These are phyloP conservation scores for Trifolium subterraneum DNA, from an alignment of 306 rosid genomes.

Conservation along the genomic window DNA sequence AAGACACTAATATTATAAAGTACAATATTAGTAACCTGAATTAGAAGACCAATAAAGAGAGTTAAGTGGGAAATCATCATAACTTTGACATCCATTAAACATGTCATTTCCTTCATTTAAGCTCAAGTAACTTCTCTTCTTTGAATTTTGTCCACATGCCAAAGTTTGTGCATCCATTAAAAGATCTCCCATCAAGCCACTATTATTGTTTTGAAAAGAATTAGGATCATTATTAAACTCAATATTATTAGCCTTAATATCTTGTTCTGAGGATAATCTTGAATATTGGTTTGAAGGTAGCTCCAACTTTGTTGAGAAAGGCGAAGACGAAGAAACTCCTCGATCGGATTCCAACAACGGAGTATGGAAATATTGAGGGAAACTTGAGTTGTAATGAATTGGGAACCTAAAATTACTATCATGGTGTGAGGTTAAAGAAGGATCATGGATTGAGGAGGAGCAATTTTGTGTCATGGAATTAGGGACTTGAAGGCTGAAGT, in stretches of 20 bases:
- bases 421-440: neutral
- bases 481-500: slow-evolving; percentile 35
- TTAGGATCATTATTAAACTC: slow-evolving; percentile 40
- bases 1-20: neutral
- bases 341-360: slow-evolving; percentile 51
- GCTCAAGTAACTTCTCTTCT: slow-evolving; percentile 44
- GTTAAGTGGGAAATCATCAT: slow-evolving; percentile 46
- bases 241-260: slow-evolving; percentile 40
- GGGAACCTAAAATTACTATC: slow-evolving; percentile 62
- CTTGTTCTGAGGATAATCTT: slow-evolving; percentile 43
- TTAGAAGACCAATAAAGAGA: slow-evolving; percentile 52
- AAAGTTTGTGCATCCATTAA: slow-evolving; percentile 61
- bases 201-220: slow-evolving; percentile 21
- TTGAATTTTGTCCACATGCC: slow-evolving; percentile 46
- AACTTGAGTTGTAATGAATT: slow-evolving; percentile 34
- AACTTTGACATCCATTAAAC: slow-evolving; percentile 50
- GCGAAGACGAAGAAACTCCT: slow-evolving; percentile 29
- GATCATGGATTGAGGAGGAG: slow-evolving; percentile 6
- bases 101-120: slow-evolving; percentile 52
- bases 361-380: slow-evolving; percentile 46
- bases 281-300: slow-evolving; percentile 71
- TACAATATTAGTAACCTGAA: slow-evolving; percentile 32
- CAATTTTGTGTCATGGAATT: slow-evolving; percentile 10
- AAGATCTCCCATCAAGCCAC: slow-evolving; percentile 60
- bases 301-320: slow-evolving; percentile 55